Evolutionary conservation across 257 asterid species (phyloP).

Genomic region (Leonotis leonurus): DNA sequence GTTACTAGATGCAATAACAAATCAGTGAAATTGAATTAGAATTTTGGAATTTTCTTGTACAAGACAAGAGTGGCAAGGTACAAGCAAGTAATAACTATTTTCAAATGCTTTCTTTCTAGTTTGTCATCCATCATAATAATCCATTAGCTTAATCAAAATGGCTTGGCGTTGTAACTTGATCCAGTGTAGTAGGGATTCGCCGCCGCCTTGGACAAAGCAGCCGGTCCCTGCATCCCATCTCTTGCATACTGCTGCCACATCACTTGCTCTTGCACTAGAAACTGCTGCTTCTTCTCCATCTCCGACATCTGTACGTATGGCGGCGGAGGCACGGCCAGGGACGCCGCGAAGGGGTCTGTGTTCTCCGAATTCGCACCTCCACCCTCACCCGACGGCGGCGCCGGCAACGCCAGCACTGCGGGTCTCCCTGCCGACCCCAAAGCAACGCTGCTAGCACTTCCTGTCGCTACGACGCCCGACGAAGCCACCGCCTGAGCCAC

Average conservation of each 20-base stretch:
- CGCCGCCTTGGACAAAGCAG: conserved; percentile 32
- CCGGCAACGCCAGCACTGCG: conserved; percentile 71
- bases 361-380: conserved; percentile 8
- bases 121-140: no score
- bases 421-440: conserved; percentile 85
- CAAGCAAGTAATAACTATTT: neutral
- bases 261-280: conserved; percentile 62
- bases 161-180: conserved; percentile 27
- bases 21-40: neutral
- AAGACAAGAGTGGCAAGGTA: no score
- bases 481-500: conserved; percentile 46
- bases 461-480: conserved; percentile 60
- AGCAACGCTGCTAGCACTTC: conserved; percentile 81
- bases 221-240: conserved; percentile 81
- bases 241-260: conserved; percentile 84
- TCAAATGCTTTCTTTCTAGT: neutral
- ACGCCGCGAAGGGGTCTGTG: conserved; percentile 63
- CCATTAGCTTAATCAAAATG: no score
- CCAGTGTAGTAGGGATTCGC: conserved; percentile 39
- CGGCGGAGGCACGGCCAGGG: conserved; percentile 67
- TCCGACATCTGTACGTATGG: conserved; percentile 90
- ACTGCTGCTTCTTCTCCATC: conserved; percentile 76
- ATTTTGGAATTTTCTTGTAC: no score
- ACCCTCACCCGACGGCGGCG: conserved; percentile 50
- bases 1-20: neutral